A percentile compares a stretch with the other conserved stretches of the same genome.
Conservation (phyloP, 2,329 filamentous ascomycete species). For the Aureobasidium sp. region DNA sequence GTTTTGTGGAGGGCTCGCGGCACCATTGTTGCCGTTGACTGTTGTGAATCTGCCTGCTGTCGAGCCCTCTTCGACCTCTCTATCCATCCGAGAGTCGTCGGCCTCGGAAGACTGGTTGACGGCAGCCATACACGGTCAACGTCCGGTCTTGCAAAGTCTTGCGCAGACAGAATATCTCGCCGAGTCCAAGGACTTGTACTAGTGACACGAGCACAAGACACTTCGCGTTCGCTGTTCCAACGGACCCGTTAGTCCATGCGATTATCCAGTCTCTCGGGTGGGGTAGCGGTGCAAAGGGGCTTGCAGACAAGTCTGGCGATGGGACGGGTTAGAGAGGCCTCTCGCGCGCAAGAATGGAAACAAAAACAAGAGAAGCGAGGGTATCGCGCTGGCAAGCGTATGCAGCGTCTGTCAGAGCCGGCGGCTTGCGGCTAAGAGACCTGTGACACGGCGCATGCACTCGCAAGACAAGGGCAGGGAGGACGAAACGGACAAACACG, state of each 20-base stretch:
- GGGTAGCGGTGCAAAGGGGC: neutral
- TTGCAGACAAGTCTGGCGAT: neutral
- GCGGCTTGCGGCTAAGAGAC: conserved; percentile 1
- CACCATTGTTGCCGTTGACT: conserved; percentile 5
- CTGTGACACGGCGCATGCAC: conserved; percentile 1
- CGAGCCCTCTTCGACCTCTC: neutral
- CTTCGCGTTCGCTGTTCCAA: neutral
- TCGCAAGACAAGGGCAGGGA: neutral
- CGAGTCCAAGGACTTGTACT: neutral
- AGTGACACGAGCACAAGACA: neutral
- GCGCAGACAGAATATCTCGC: neutral
- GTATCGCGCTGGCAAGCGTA: neutral
- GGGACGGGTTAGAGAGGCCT: neutral
- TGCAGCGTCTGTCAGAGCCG: conserved; percentile 8
- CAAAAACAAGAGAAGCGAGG: conserved; percentile 11
- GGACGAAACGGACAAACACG: neutral
- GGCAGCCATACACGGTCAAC: neutral
- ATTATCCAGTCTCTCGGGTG: neutral
- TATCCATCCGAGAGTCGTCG: conserved; percentile 4
- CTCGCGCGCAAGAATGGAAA: conserved; percentile 5
- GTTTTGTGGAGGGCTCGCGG: neutral
- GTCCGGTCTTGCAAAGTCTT: neutral
- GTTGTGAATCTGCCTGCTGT: conserved; percentile 7
- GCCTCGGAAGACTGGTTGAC: conserved; percentile 5
- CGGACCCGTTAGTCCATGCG: conserved; percentile 2